These are phyloP conservation scores for Samsoniella hepiali DNA, from an alignment of 2,329 filamentous ascomycete genomes.

Conservation along the genomic window DNA sequence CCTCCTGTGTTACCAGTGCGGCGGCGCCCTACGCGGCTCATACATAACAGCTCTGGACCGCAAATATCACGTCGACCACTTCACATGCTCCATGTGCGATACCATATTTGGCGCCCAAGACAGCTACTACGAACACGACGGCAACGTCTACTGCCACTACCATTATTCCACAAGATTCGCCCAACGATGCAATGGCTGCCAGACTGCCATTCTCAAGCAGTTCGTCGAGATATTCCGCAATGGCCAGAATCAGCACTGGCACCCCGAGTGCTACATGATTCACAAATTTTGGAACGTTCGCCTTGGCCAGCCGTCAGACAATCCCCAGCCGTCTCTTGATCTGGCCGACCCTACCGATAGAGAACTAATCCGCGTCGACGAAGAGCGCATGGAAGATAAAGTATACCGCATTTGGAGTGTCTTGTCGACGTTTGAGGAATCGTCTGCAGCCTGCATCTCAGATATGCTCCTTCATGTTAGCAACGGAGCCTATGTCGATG, in stretches of 20 bases:
- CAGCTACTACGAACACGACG: slow-evolving; percentile 98
- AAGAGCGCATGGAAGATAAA: slow-evolving; percentile 96
- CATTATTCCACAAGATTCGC: slow-evolving; percentile 98
- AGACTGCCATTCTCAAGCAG: slow-evolving; percentile 95
- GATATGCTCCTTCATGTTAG: slow-evolving; percentile 99
- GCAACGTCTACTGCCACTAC: slow-evolving; percentile 95
- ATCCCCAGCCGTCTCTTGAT: slow-evolving; percentile 40
- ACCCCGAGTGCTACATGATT: slow-evolving; percentile 99
- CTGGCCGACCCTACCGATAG: slow-evolving; percentile 59
- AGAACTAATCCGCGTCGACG: slow-evolving; percentile 73
- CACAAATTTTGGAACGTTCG: slow-evolving; percentile 99
- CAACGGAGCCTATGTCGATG: slow-evolving; percentile 94
- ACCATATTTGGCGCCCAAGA: slow-evolving; percentile 98
- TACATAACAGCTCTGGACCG: slow-evolving; percentile 97
- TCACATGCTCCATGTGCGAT: slow-evolving; percentile 94
- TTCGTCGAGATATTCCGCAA: slow-evolving; percentile 99
- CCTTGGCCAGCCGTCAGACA: slow-evolving; percentile 60
- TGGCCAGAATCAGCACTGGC: slow-evolving; percentile 98
- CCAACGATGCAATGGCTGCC: slow-evolving; percentile 92
- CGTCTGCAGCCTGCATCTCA: slow-evolving; percentile 94
- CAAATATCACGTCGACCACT: slow-evolving; percentile 99
- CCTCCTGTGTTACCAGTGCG: slow-evolving; percentile 86
- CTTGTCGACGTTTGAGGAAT: slow-evolving; percentile 93
- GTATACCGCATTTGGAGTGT: slow-evolving; percentile 99
- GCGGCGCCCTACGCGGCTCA: slow-evolving; percentile 86